Base-by-base conservation (phyloP, 441 rosid species). In the Arabidopsis hybrid region DNA sequence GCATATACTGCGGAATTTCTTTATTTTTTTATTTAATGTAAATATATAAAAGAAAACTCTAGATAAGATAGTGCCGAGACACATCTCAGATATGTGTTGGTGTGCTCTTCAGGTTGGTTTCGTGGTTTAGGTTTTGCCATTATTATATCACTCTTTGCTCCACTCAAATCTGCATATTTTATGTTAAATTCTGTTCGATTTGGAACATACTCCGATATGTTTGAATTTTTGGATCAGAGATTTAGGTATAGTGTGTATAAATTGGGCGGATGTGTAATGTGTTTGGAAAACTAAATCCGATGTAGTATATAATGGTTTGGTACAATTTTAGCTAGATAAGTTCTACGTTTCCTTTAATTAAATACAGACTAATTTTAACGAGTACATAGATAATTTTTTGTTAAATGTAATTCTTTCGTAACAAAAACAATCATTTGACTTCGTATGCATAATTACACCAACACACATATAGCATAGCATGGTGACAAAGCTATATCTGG, bases 31-130 rank as follows among this genome's bases (percentile, higher is more conserved):
- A 2, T 3, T 21, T 31, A 18, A 16, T 32, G 61, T 6, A 64
- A 0, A 21, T 21, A 21, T 42, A 51, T 50, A 67, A 60, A 59
- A 21, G 26, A 57, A 40, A 67, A 60, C 2, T 38, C 14, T 42
- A 14, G 56, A 67, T 59, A 74, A 59, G 78, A 40, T 59, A 17
- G 66, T 65, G 71, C 34, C 32, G 32, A 26, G 52, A 65, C 65
- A 65, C 17, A 50, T 65, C 67, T 66, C 31, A 58, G 72, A 59
- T 74, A 49, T 55, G 42, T 39, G 67, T 40, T 74, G 64, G 40
- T 72, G 64, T 72, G 64, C 17, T 72, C 38, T 43, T 63, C 18
- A 62, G 69, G 69, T 72, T 62, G 69, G 76, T 62, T 72, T 72
- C 46, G 69, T 62, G 72, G 67, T 58, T 60, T 66, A 58, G 35